A percentile compares a stretch with the other conserved stretches of the same genome.
Evolutionary conservation across 139 green algal species (phyloP).

Genomic region (Chlorella vulgaris): DNA sequence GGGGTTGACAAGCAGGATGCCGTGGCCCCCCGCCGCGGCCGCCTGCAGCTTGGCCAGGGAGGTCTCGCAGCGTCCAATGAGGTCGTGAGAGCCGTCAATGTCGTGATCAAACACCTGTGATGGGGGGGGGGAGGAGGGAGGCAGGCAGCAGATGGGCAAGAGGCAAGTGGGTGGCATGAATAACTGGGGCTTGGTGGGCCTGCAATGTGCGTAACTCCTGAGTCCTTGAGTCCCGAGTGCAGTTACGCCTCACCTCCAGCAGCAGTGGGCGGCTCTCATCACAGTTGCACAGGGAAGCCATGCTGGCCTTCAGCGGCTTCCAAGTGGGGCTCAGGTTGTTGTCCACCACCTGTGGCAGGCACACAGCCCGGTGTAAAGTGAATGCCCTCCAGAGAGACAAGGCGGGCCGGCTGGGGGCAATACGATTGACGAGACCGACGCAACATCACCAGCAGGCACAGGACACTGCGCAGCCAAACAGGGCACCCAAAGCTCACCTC

Average conservation of each 20-base stretch:
- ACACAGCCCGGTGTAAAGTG: too few species aligned
- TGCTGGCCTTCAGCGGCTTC: conserved; percentile 30
- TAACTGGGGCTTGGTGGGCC: too few species aligned
- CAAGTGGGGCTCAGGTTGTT: conserved; percentile 53
- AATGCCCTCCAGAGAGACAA: too few species aligned
- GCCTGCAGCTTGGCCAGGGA: conserved; percentile 21
- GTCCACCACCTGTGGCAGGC: conserved; percentile 10
- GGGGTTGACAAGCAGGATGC: conserved; percentile 22
- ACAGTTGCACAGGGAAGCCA: conserved; percentile 46
- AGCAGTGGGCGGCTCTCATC: conserved; percentile 39
- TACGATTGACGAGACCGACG: too few species aligned
- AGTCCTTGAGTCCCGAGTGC: too few species aligned
- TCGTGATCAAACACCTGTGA: conserved; percentile 38
- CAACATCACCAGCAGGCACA: too few species aligned
- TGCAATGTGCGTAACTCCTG: too few species aligned
- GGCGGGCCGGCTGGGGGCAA: too few species aligned
- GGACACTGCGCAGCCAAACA: neutral
- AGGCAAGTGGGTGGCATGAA: too few species aligned
- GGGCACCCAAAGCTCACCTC: conserved; percentile 24
- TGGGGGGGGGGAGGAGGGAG: neutral
- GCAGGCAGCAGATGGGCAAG: neutral
- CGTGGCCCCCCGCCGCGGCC: neutral
- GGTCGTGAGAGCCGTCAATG: conserved; percentile 21
- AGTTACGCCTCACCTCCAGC: neutral
- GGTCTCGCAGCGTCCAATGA: conserved; percentile 14